These are phyloP conservation scores for Protomyces arabidopsidicola DNA, from an alignment of 1,139 yeast species.

Conservation along the genomic window DNA sequence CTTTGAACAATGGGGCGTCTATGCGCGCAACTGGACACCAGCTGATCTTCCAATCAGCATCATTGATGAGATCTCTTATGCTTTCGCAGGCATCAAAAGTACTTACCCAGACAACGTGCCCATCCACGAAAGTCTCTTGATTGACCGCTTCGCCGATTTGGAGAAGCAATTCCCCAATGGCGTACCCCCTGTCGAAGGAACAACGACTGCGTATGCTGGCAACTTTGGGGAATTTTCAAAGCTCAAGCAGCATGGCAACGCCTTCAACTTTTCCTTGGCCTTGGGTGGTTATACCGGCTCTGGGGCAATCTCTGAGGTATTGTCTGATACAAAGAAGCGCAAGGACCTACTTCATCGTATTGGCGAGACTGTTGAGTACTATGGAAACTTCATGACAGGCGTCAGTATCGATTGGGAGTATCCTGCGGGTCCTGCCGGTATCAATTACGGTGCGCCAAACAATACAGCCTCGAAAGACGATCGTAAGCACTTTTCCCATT, in stretches of 20 bases:
- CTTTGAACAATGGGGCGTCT: constrained; percentile 5
- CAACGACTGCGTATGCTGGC: constrained; percentile 41
- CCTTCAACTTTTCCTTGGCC: constrained; percentile 59
- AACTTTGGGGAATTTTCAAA: constrained; percentile 54
- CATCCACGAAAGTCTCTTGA: background rate
- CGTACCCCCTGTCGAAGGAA: constrained; percentile 27
- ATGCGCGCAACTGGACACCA: background rate
- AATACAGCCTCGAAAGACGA: constrained; percentile 40
- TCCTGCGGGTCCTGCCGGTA: constrained; percentile 46
- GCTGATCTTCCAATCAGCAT: constrained; percentile 48
- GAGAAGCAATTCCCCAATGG: constrained; percentile 32
- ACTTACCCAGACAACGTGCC: constrained; percentile 33
- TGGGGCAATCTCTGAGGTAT: constrained; percentile 49
- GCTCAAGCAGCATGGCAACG: constrained; percentile 48
- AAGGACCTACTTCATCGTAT: constrained; percentile 51
- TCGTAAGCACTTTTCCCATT: constrained; percentile 45
- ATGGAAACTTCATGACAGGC: constrained; percentile 69
- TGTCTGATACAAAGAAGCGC: constrained; percentile 43
- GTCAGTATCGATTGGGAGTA: constrained; percentile 93
- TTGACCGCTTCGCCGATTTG: constrained; percentile 65
- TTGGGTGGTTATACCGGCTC: constrained; percentile 84
- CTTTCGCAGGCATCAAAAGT: constrained; percentile 61
- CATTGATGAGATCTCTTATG: constrained; percentile 68
- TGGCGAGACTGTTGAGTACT: constrained; percentile 44
- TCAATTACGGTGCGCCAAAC: background rate